These are phyloP conservation scores for Melanomma pulvis-pyrius DNA, from an alignment of 495 filamentous ascomycete genomes.

Conservation along the genomic window DNA sequence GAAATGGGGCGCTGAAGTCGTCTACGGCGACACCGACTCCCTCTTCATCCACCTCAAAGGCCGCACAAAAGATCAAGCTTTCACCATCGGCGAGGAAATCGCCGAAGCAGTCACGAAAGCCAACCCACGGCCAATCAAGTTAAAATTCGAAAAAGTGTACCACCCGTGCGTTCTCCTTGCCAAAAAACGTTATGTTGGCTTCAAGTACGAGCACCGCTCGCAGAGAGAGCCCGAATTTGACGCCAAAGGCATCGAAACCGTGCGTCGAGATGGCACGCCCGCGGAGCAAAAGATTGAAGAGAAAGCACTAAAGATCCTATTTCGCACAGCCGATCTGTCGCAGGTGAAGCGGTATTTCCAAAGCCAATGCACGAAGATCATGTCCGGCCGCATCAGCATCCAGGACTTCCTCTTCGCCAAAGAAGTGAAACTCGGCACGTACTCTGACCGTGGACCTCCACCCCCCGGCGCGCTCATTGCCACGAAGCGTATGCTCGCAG, in stretches of 20 bases:
- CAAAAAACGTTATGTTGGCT: constrained; percentile 97
- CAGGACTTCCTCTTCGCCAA: constrained; percentile 95
- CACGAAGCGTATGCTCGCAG: constrained; percentile 79
- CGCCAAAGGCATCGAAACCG: constrained; percentile 97
- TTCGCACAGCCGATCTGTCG: constrained; percentile 85
- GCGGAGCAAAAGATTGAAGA: constrained; percentile 98
- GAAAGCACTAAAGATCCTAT: constrained; percentile 85
- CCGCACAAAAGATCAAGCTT: constrained; percentile 82
- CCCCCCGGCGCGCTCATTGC: constrained; percentile 89
- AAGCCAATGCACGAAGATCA: constrained; percentile 87
- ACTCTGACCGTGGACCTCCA: constrained; percentile 75
- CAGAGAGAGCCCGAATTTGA: constrained; percentile 90
- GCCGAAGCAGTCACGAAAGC: constrained; percentile 83
- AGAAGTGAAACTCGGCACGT: constrained; percentile 88
- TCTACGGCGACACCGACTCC: constrained; percentile 97
- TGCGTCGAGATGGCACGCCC: constrained; percentile 89
- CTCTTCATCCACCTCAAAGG: constrained; percentile 92
- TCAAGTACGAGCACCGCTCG: constrained; percentile 83
- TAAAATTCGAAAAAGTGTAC: constrained; percentile 99
- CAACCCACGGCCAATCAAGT: constrained; percentile 90
- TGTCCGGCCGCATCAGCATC: constrained; percentile 82
- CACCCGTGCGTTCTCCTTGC: constrained; percentile 90
- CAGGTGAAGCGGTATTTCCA: constrained; percentile 93
- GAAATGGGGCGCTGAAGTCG: constrained; percentile 90
- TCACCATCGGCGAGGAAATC: constrained; percentile 90